Evolutionary conservation across 805 yeast genomes (phyloP).

Genomic region (Saturnispora ahearnii): DNA sequence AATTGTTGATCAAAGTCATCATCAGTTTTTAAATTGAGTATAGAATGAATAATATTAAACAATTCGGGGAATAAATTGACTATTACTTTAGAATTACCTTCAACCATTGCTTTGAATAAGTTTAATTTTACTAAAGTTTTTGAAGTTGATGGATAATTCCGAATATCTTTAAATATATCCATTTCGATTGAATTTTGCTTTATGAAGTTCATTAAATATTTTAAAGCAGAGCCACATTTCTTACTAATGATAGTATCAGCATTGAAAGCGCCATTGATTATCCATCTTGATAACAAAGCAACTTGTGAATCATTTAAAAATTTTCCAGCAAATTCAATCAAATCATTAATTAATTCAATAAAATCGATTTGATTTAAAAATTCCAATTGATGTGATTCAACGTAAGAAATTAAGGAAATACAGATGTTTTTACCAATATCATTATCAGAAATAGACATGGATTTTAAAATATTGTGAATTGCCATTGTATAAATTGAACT

Average conservation of each 20-base stretch:
- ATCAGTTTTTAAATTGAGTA: slow-evolving; percentile 19
- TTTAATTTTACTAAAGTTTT: neutral
- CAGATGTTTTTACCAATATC: slow-evolving; percentile 23
- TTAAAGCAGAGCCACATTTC: slow-evolving; percentile 34
- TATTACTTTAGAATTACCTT: slow-evolving; percentile 20
- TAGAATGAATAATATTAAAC: slow-evolving; percentile 11
- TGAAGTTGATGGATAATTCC: neutral
- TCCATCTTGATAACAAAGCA: slow-evolving; percentile 17
- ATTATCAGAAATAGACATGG: slow-evolving; percentile 19
- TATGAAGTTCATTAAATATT: slow-evolving; percentile 24
- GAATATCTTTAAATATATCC: neutral
- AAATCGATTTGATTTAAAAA: slow-evolving; percentile 38
- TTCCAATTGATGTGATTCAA: slow-evolving; percentile 19
- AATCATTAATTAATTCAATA: slow-evolving; percentile 52
- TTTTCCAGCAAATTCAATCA: slow-evolving; percentile 38
- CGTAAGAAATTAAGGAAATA: slow-evolving; percentile 30
- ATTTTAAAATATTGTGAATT: slow-evolving; percentile 34
- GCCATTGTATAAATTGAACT: slow-evolving; percentile 48
- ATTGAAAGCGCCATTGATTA: slow-evolving; percentile 31
- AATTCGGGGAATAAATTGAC: slow-evolving; percentile 7
- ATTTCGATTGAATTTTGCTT: slow-evolving; percentile 6
- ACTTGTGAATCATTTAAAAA: slow-evolving; percentile 20
- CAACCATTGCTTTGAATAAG: slow-evolving; percentile 3
- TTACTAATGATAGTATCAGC: slow-evolving; percentile 38
- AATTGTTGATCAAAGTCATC: slow-evolving; percentile 29